Evolutionary conservation across 805 yeast species (phyloP), one percentile per base, ranked within the genome.

Genomic region (Metschnikowia colocasiae): DNA sequence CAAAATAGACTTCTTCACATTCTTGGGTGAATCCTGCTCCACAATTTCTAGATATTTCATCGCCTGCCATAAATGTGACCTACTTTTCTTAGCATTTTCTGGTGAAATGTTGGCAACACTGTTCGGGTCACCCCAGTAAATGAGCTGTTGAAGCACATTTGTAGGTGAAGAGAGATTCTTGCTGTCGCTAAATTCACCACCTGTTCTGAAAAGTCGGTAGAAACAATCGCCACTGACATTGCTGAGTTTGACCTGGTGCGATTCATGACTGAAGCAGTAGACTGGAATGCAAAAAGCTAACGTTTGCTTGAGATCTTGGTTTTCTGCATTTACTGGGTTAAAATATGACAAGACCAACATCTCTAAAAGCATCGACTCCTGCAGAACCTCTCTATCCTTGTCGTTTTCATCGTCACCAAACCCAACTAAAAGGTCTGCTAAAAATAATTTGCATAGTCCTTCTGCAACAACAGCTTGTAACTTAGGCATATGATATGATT

Each of bases 251-350:
- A 74, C 76, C 62, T 88, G 97, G 61, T 90, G 95, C 15, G 68
- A 68, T 0, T 73, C 69, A 57, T 83, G 90, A 29, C 95, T 85
- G 59, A 81, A 85, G 32, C 94, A 82, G 62, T 87, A 89, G 0
- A 87, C 95, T 0, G 97, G 97, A 15, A 91, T 73, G 61, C 96
- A 90, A 59, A 87, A 91, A 8, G 94, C 80, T 49, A 91, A 76
- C 0, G 87, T 86, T 63, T 91, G 97, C 40, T 82, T 73, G 51
- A 91, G 69, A 13, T 82, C 79, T 47, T 79, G 83, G 56, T 88
- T 88, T 4, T 71, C 65, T 4, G 78, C 64, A 45, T 83, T 83
- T 3, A 69, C 63, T 0, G 94, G 90, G 45, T 85, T 82, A 67
- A 87, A 91, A 59, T 89, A 92, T 0, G 86, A 76, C 45, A 87